phyloP scores from a whole-genome alignment of 371 early-diverging fungal genomes.

The Apophysomyces ossiformis region DNA sequence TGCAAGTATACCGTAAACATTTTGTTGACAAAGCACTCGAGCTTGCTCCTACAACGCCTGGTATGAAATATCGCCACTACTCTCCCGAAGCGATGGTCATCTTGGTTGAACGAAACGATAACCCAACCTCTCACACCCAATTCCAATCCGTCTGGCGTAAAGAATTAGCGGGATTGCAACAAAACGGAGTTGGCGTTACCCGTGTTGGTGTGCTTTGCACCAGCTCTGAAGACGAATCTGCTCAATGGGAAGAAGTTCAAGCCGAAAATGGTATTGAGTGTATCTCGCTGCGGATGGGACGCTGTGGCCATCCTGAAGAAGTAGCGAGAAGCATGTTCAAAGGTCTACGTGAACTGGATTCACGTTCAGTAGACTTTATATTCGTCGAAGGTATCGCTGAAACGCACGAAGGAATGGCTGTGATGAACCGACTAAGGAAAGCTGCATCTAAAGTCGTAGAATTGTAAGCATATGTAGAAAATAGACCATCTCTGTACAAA shows the following conservation, averaged over 20 bases:
- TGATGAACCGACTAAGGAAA: conserved; percentile 98
- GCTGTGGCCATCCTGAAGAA: conserved; percentile 58
- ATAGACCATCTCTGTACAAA: conserved; percentile 6
- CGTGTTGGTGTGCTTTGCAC: conserved; percentile 32
- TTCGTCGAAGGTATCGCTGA: conserved; percentile 90
- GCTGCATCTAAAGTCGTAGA: conserved; percentile 76
- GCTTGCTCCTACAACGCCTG: conserved; percentile 91
- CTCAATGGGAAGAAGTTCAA: conserved; percentile 27
- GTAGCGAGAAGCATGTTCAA: conserved; percentile 86
- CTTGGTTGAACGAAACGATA: conserved; percentile 59
- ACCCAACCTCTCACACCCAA: conserved; percentile 7
- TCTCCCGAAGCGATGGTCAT: conserved; percentile 91
- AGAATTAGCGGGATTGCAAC: conserved; percentile 22
- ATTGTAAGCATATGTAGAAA: conserved; percentile 1
- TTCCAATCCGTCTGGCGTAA: conserved; percentile 33
- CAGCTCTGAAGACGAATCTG: conserved; percentile 19
- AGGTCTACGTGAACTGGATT: conserved; percentile 85
- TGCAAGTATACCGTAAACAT: conserved; percentile 82
- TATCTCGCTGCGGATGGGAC: conserved; percentile 45
- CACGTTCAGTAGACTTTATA: conserved; percentile 72
- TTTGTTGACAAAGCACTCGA: conserved; percentile 77
- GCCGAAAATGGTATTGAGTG: conserved; percentile 25
- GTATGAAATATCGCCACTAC: conserved; percentile 99
- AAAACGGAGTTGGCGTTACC: conserved; percentile 20
- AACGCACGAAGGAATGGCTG: conserved; percentile 88